Evolutionary conservation across 2,329 filamentous ascomycete genomes (phyloP).

Genomic region (Curvularia sp.): DNA sequence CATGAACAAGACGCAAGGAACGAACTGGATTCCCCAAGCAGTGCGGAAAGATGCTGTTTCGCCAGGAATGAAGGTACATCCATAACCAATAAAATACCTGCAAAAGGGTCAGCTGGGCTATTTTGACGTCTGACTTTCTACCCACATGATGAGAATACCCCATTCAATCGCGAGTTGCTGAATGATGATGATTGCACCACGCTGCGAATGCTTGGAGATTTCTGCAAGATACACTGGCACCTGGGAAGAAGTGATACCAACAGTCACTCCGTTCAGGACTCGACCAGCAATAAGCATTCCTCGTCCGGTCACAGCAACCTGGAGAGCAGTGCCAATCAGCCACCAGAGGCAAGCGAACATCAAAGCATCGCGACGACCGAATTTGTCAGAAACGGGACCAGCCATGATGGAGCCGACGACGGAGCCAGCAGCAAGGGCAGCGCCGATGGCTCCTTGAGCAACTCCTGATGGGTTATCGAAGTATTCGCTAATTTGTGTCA

Average conservation of each 20-base stretch:
- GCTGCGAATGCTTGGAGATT: slow-evolving; percentile 64
- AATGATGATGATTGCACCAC: slow-evolving; percentile 71
- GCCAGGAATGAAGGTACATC: slow-evolving; percentile 43
- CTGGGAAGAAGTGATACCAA: slow-evolving; percentile 75
- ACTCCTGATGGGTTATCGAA: slow-evolving; percentile 60
- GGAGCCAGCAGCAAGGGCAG: slow-evolving; percentile 72
- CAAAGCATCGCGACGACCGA: slow-evolving; percentile 63
- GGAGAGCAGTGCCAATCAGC: slow-evolving; percentile 67
- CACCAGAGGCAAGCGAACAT: slow-evolving; percentile 62
- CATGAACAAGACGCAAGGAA: slow-evolving; percentile 47
- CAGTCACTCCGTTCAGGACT: slow-evolving; percentile 73
- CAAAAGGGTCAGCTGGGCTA: slow-evolving; percentile 31
- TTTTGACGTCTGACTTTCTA: not conserved
- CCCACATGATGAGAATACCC: slow-evolving; percentile 55
- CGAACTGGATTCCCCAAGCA: slow-evolving; percentile 49
- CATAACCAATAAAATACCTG: slow-evolving; percentile 47
- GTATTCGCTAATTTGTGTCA: slow-evolving; percentile 44
- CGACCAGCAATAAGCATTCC: slow-evolving; percentile 75
- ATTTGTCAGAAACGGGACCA: slow-evolving; percentile 64
- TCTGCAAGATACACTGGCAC: slow-evolving; percentile 74
- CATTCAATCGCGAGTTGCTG: slow-evolving; percentile 80
- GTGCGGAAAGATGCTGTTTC: slow-evolving; percentile 43
- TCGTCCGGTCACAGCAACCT: slow-evolving; percentile 69
- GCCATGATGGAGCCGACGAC: slow-evolving; percentile 69
- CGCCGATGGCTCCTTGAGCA: slow-evolving; percentile 58